Evolutionary conservation across 768 basidiomycete genomes (phyloP).

Genomic region (Rubroboletus satanas): DNA sequence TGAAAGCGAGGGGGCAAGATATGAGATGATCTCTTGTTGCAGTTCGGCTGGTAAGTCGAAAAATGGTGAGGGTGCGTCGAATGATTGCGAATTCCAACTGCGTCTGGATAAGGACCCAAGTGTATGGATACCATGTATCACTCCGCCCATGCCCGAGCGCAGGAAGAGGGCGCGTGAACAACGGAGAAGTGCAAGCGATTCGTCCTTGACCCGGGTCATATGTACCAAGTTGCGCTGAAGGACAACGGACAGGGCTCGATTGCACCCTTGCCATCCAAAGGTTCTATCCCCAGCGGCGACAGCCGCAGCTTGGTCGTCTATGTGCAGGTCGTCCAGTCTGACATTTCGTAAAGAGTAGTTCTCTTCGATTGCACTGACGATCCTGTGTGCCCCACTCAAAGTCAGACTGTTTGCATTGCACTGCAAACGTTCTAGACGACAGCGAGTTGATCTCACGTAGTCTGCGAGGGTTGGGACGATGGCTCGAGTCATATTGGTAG

Average conservation of each 20-base stretch:
- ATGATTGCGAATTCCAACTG: slow-evolving; percentile 4
- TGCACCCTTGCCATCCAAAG: slow-evolving; percentile 31
- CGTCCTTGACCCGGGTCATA: slow-evolving; percentile 36
- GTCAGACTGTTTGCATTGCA: slow-evolving; percentile 57
- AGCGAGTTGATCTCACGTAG: slow-evolving; percentile 50
- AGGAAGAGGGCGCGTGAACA: slow-evolving; percentile 51
- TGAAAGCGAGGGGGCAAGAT: slow-evolving; percentile 56
- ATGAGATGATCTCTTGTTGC: slow-evolving; percentile 53
- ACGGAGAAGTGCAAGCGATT: slow-evolving; percentile 49
- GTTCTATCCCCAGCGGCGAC: slow-evolving; percentile 23
- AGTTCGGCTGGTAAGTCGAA: slow-evolving; percentile 53
- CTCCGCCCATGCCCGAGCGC: slow-evolving; percentile 21
- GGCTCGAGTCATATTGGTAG: slow-evolving; percentile 42
- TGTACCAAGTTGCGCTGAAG: slow-evolving; percentile 43
- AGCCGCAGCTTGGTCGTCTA: slow-evolving; percentile 27
- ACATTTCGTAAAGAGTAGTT: slow-evolving; percentile 49
- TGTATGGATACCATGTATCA: background rate
- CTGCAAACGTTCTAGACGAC: slow-evolving; percentile 46
- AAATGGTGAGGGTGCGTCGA: slow-evolving; percentile 29
- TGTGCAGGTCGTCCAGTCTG: slow-evolving; percentile 47
- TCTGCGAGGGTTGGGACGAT: slow-evolving; percentile 41
- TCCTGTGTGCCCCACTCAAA: slow-evolving; percentile 38
- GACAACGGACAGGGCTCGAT: slow-evolving; percentile 30
- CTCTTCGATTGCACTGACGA: slow-evolving; percentile 43
- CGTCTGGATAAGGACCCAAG: slow-evolving; percentile 3